These are phyloP conservation scores for Dysphania ambrosioides DNA, from an alignment of 148 eudicot species.

Conservation along the genomic window DNA sequence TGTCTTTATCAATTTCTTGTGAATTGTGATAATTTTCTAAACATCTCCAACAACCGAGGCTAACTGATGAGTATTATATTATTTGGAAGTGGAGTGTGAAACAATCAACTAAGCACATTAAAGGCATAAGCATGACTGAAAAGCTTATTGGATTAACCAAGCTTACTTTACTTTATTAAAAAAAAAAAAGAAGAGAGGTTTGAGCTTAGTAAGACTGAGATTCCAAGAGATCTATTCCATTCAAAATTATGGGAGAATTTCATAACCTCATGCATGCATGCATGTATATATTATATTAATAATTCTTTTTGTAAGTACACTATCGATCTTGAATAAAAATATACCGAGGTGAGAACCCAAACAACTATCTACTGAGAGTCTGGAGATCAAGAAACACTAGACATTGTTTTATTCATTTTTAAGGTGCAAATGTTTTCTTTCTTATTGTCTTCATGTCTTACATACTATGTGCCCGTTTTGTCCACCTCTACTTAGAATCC, in stretches of 20 bases:
- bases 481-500: neutral
- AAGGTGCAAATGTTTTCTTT: neutral
- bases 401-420: neutral
- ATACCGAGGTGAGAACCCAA: no score
- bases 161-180: no score
- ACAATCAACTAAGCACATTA: neutral
- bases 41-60: neutral
- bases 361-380: no score
- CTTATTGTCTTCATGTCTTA: neutral
- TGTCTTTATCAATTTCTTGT: no score
- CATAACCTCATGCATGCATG: neutral
- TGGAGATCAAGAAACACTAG: no score
- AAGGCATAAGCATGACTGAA: neutral
- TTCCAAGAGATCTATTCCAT: slow-evolving; percentile 13
- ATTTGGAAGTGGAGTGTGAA: neutral
- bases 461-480: neutral
- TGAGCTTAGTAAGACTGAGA: neutral
- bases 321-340: no score
- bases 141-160: neutral
- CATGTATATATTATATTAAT: neutral
- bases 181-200: no score
- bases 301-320: no score
- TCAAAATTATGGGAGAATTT: neutral
- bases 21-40: neutral
- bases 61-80: neutral